A percentile compares a stretch with the other conserved stretches of the same genome.
phyloP scores from a whole-genome alignment of 352 stramenopile species.

The Blastocystis sp. region DNA sequence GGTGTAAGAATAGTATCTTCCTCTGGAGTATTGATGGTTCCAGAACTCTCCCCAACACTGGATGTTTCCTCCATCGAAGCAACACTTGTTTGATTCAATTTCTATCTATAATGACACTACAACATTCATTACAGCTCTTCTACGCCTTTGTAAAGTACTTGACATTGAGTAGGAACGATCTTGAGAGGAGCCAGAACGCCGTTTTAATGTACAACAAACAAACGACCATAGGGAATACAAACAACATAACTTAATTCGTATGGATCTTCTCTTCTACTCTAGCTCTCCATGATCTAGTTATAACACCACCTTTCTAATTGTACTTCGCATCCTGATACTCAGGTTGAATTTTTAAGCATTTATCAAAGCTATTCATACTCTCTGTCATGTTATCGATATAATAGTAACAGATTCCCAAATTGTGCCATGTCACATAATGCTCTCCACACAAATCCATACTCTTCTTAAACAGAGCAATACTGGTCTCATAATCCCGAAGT shows the following conservation, averaged over 20 bases:
- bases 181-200: background rate
- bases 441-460: conserved; percentile 58
- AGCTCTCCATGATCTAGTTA: conserved; percentile 41
- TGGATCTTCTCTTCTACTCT: conserved; percentile 40
- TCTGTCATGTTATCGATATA: conserved; percentile 61
- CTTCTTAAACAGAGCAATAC: conserved; percentile 56
- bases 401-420: conserved; percentile 63
- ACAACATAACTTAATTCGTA: background rate
- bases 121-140: background rate
- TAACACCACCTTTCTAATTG: background rate
- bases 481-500: conserved; percentile 41
- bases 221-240: background rate
- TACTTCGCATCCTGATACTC: conserved; percentile 63
- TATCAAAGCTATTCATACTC: conserved; percentile 58
- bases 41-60: background rate
- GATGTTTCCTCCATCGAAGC: background rate
- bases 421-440: conserved; percentile 63
- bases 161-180: conserved; percentile 7
- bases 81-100: conserved; percentile 26
- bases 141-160: conserved; percentile 26
- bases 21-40: background rate
- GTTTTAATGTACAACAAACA: background rate
- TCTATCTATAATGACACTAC: background rate
- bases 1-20: background rate
- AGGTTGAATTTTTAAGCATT: conserved; percentile 44